Evolutionary conservation across 768 basidiomycete species (phyloP), one percentile per base, ranked within the genome.

Genomic region (Lyophyllum shimeji): DNA sequence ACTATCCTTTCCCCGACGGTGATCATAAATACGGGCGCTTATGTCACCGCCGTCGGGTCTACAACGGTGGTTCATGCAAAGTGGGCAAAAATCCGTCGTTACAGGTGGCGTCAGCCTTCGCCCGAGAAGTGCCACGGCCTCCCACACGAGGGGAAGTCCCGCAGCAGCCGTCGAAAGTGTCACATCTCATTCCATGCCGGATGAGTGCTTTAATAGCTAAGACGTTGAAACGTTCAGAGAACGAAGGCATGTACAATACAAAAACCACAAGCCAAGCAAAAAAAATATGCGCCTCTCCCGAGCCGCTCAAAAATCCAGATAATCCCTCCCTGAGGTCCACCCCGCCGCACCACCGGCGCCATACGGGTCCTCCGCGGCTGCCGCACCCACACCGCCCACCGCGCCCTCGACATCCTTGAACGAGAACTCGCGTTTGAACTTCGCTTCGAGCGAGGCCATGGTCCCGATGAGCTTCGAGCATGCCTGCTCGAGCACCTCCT

Each of bases 341-440:
- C 55, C 61, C 13, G 63, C 63, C 2, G 58, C 63, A 24, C 59
- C 60, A 24, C 61, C 60, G 1, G 67, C 70, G 33, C 82, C 82
- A 63, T 83, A 83, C 9, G 82, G 79, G 51, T 83, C 82, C 39
- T 82, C 82, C 15, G 65, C 63, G 13, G 65, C 64, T 12, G 55
- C 59, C 2, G 54, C 61, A 45, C 60, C 29, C 4, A 37, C 63
- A 17, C 58, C 69, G 0, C 66, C 68, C 1, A 60, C 61, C 21
- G 65, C 59, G 20, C 78, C 81, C 56, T 89, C 86, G 3, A 82
- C 82, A 56, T 89, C 89, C 66, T 87, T 89, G 71, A 85, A 87
- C 37, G 85, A 84, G 69, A 92, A 92, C 72, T 92, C 90, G 47
- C 89, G 81, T 69, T 86, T 88, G 73, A 93, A 92, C 66, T 90